Percentiles rank a stretch among this genome's conserved stretches.
phyloP scores from a whole-genome alignment of 805 yeast genomes.

The Ogataea pilisensis region DNA sequence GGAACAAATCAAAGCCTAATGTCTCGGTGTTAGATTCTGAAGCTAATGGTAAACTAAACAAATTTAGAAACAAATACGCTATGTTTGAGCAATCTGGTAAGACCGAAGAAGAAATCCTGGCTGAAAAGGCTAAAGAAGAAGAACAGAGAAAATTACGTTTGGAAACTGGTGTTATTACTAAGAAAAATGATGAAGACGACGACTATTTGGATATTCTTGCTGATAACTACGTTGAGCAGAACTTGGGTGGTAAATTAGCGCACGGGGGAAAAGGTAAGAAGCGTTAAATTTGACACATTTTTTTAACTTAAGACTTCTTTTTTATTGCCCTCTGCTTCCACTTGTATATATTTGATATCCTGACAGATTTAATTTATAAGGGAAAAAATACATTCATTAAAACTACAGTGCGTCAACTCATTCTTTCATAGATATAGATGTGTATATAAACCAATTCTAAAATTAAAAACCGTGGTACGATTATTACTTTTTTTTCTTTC shows the following conservation, averaged over 20 bases:
- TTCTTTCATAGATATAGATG: too few relatives aligned
- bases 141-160: slow-evolving; percentile 27
- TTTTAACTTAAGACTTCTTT: too few relatives aligned
- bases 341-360: background rate
- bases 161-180: slow-evolving; percentile 25
- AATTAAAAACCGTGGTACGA: background rate
- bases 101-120: slow-evolving; percentile 27
- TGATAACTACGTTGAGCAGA: slow-evolving; percentile 32
- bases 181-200: slow-evolving; percentile 28
- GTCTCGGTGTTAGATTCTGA: slow-evolving; percentile 71
- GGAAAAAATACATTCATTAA: too few relatives aligned
- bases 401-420: too few relatives aligned
- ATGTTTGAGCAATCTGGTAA: slow-evolving; percentile 39
- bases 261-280: slow-evolving; percentile 27
- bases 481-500: slow-evolving; percentile 26
- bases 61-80: slow-evolving; percentile 65
- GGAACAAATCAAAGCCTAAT: slow-evolving; percentile 87
- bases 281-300: too few relatives aligned
- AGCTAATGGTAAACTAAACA: slow-evolving; percentile 76
- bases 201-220: slow-evolving; percentile 61
- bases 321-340: too few relatives aligned
- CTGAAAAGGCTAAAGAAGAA: slow-evolving; percentile 22
- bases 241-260: slow-evolving; percentile 34
- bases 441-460: too few relatives aligned
- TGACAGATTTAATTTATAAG: too few relatives aligned